Percentiles rank a stretch among this genome's conserved stretches.
phyloP scores from a whole-genome alignment of 257 asterid genomes.

The Nicotiana tabacum region DNA sequence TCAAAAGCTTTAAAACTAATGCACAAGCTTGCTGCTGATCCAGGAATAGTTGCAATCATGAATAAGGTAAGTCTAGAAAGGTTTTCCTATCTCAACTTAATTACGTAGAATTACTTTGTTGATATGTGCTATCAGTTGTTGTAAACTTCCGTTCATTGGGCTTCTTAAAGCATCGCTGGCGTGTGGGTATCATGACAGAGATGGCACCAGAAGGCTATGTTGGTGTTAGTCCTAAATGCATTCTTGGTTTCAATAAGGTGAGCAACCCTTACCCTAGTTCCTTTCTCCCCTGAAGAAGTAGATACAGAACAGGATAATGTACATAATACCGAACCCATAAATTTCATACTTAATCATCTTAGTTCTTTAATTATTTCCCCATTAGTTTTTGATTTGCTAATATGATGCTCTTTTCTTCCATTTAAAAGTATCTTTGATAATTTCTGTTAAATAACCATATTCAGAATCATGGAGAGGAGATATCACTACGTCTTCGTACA shows the following conservation, averaged over 20 bases:
- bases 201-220: slow-evolving; percentile 97
- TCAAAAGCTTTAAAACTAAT: slow-evolving; percentile 70
- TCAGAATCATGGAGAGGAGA: slow-evolving; percentile 95
- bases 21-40: slow-evolving; percentile 97
- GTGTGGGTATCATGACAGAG: slow-evolving; percentile 88
- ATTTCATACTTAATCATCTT: background rate
- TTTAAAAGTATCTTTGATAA: slow-evolving; percentile 16
- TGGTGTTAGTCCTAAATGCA: slow-evolving; percentile 81
- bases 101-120: slow-evolving; percentile 6
- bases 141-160: slow-evolving; percentile 24
- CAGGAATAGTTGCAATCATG: slow-evolving; percentile 92
- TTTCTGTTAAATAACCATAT: slow-evolving; percentile 7
- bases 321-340: background rate
- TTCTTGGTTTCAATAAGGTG: slow-evolving; percentile 94
- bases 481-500: slow-evolving; percentile 88
- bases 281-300: background rate
- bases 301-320: background rate
- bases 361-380: background rate
- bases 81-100: slow-evolving; percentile 8
- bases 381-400: slow-evolving; percentile 3
- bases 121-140: slow-evolving; percentile 11
- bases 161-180: slow-evolving; percentile 78
- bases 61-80: slow-evolving; percentile 54
- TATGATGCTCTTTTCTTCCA: slow-evolving; percentile 7
- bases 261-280: slow-evolving; percentile 11